phyloP scores from a whole-genome alignment of 2,329 filamentous ascomycete species.

The Albifimbria verrucaria region DNA sequence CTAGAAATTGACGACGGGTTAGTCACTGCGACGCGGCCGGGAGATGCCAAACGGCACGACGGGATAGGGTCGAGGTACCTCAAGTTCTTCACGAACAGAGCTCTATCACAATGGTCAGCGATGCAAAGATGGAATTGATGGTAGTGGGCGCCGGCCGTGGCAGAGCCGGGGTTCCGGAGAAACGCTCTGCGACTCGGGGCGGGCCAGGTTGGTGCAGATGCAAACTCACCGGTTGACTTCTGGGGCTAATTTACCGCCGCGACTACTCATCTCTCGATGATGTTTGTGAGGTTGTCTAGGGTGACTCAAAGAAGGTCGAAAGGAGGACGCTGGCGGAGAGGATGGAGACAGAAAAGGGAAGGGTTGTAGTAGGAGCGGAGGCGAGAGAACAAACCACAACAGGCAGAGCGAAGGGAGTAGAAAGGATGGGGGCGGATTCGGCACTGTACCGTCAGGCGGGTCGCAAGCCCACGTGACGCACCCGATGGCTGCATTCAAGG shows the following conservation, averaged over 20 bases:
- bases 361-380: background rate
- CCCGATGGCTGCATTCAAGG: background rate
- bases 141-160: background rate
- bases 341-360: constrained; percentile 18
- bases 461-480: background rate
- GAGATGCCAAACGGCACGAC: constrained; percentile 9
- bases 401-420: background rate
- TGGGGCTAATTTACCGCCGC: constrained; percentile 93
- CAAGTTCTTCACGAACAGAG: constrained; percentile 99
- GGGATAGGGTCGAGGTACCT: constrained; percentile 59
- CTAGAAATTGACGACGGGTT: constrained; percentile 64
- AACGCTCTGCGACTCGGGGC: background rate
- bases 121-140: constrained; percentile 6
- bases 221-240: constrained; percentile 89
- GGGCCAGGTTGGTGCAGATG: constrained; percentile 9
- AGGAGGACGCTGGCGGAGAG: constrained; percentile 23
- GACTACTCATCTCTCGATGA: constrained; percentile 83
- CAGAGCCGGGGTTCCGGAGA: background rate
- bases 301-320: constrained; percentile 30
- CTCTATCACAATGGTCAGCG: constrained; percentile 55
- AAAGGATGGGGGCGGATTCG: background rate
- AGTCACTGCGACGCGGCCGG: constrained; percentile 10
- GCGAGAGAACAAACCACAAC: background rate
- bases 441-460: background rate
- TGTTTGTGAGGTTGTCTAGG: constrained; percentile 18